Percentiles rank a stretch among this genome's conserved stretches.
phyloP scores from a whole-genome alignment of 495 filamentous ascomycete genomes.

The Paragyromitra xinjiangensis region DNA sequence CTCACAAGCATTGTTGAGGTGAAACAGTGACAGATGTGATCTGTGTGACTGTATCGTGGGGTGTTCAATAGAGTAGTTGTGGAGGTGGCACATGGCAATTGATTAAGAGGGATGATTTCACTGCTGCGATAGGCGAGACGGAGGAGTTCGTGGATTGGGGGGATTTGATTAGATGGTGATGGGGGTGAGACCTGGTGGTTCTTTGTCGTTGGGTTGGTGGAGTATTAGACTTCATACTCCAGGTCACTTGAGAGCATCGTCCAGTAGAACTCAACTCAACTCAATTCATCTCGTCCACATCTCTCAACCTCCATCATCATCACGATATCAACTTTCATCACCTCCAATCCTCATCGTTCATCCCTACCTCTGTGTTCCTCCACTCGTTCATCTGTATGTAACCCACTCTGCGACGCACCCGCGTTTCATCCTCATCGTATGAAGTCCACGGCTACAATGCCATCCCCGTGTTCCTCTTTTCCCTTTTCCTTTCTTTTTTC shows the following conservation, averaged over 20 bases:
- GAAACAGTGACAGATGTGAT: constrained; percentile 9
- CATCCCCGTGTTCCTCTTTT: constrained; percentile 30
- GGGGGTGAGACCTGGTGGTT: not conserved
- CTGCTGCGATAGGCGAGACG: not conserved
- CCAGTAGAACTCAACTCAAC: not conserved
- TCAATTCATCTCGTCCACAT: not conserved
- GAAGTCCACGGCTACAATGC: constrained; percentile 15
- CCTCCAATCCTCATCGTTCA: not conserved
- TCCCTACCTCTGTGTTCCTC: not conserved
- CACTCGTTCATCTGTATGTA: constrained; percentile 17
- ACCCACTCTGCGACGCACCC: constrained; percentile 27
- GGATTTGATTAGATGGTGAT: not conserved
- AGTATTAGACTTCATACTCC: too few relatives aligned
- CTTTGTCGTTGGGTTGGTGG: not conserved
- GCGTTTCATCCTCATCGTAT: constrained; percentile 28
- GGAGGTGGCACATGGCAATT: not conserved
- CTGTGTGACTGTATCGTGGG: constrained; percentile 24
- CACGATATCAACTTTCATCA: not conserved
- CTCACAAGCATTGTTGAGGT: not conserved
- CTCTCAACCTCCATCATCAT: not conserved
- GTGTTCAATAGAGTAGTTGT: constrained; percentile 34
- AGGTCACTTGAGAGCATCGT: too few relatives aligned
- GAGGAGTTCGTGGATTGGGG: not conserved
- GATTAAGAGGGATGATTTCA: not conserved
- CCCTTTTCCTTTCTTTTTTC: constrained; percentile 8